Conservation (phyloP, 1,284 basidiomycete species). For the Apiotrichum gamsii region DNA sequence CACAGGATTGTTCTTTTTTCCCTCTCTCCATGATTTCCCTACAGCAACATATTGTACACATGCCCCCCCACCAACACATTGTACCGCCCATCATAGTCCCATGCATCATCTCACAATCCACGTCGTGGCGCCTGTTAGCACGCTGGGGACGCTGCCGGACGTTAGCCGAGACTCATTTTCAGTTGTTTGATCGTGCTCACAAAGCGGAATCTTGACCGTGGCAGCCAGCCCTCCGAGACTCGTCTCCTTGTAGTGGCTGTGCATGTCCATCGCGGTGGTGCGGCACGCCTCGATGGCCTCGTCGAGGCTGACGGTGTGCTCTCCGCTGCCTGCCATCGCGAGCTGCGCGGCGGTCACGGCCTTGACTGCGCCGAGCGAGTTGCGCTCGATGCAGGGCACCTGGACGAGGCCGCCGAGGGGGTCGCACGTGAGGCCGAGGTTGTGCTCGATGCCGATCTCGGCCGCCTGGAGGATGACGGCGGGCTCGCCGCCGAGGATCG, state of each 20-base stretch:
- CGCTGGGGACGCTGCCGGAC: conserved; percentile 23
- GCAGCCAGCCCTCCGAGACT: conserved; percentile 56
- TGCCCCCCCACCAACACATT: no score
- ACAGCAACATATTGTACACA: no score
- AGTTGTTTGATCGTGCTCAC: conserved; percentile 16
- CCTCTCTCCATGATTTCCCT: no score
- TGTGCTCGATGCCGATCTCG: conserved; percentile 85
- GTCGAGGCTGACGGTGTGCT: conserved; percentile 57
- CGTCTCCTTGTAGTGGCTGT: conserved; percentile 69
- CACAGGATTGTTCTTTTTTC: no score
- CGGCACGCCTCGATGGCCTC: conserved; percentile 96
- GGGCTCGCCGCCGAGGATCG: conserved; percentile 74
- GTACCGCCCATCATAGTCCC: no score
- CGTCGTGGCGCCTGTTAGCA: conserved; percentile 6
- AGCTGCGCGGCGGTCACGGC: conserved; percentile 88
- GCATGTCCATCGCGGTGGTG: conserved; percentile 64
- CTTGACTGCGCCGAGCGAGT: conserved; percentile 61
- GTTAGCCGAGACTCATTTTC: no score
- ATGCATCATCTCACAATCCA: no score
- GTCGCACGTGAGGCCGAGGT: conserved; percentile 83
- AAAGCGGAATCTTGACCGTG: conserved; percentile 66
- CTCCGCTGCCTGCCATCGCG: conserved; percentile 80
- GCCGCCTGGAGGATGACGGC: conserved; percentile 63
- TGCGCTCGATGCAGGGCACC: conserved; percentile 79
- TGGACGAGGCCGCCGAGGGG: conserved; percentile 79